Base-by-base conservation (phyloP, 495 filamentous ascomycete genomes). In the Annulohypoxylon nitens region DNA sequence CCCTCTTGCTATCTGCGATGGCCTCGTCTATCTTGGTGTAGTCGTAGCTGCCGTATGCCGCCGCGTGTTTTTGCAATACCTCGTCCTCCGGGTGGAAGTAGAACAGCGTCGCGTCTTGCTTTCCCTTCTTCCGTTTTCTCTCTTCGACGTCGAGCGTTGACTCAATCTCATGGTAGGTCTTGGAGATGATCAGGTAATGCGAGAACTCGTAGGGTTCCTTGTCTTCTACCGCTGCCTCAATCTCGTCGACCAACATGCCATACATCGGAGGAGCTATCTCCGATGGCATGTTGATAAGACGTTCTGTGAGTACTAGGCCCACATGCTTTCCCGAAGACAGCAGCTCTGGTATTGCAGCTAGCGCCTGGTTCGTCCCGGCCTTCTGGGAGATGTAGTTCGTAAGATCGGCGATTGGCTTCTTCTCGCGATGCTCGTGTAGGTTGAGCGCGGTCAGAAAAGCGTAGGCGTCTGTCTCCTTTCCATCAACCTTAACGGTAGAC, bases 71-170 rank as follows among this genome's bases (percentile, higher is more conserved):
- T 75, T 95, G 88, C 69, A 98, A 79, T 62, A 95, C 88, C 84
- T 99, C 96, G 77, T 99, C 97, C 81, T 99, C 97, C 2, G 96
- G 93, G 79, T 99, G 97, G 84, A 98, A 99, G 81, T 93, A 97
- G 82, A 94, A 95, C 84, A 72, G 62, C 72, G 51, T 76, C 67
- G 70, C 80, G 83, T 78, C 82, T 78, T 85, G 83, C 80, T 89
- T 89, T 80, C 92, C 92, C 86, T 94, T 95, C 79, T 88, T 89
- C 18, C 89, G 87, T 54, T 90, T 91, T 45, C 79, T 77, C 20
- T 91, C 90, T 69, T 90, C 88, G 64, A 87, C 83, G 76, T 96
- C 93, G 14, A 98, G 82, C 67, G 87, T 88, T 0, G 94, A 97
- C 67, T 87, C 91, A 39, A 98, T 87, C 82, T 98, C 97, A 25